Base-by-base conservation (phyloP, 108 stramenopile genomes). In the Epithemia pelagica region DNA sequence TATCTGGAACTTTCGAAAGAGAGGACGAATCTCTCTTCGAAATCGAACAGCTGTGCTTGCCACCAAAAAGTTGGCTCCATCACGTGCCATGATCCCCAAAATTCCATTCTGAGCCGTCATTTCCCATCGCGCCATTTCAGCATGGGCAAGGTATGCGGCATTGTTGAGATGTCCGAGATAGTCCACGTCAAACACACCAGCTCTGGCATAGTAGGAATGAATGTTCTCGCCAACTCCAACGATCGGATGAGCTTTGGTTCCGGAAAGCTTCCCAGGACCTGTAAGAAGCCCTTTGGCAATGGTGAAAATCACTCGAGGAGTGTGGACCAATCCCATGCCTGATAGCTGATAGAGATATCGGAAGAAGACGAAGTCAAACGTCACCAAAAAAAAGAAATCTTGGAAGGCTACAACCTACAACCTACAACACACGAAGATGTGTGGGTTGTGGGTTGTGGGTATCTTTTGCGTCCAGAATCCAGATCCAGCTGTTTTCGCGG, bases 81-180 rank as follows among this genome's bases (percentile, higher is more conserved):
- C 71, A 58, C 68, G 65, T 10, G 66, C 19, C 71, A 71, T 72
- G 1, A 62, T 62, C 52, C 59, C 25, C 21, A 87, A 70, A 51
- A 67, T 62, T 58, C 85, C 85, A 32, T 71, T 82, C 54, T 80
- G 66, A 0, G 88, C 64, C 21, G 73, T 71, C 85, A 78, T 67
- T 58, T 87, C 82, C 85, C 85, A 90, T 59, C 85, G 62, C 1
- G 88, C 88, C 54, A 81, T 65, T 63, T 90, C 88, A 15, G 85
- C 83, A 62, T 90, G 88, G 25, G 64, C 72, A 23, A 90, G 62
- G 54, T 85, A 90, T 24, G 81, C 70, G 29, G 88, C 88, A 64
- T 90, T 86, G 61, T 90, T 90, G 80, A 87, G 71, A 56, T 90
- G 88, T 32, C 74, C 70, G 66, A 84, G 56, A 22, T 77, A 68